Conservation (phyloP, 78 protist genomes). For the Dictyostelium firmibasis region DNA sequence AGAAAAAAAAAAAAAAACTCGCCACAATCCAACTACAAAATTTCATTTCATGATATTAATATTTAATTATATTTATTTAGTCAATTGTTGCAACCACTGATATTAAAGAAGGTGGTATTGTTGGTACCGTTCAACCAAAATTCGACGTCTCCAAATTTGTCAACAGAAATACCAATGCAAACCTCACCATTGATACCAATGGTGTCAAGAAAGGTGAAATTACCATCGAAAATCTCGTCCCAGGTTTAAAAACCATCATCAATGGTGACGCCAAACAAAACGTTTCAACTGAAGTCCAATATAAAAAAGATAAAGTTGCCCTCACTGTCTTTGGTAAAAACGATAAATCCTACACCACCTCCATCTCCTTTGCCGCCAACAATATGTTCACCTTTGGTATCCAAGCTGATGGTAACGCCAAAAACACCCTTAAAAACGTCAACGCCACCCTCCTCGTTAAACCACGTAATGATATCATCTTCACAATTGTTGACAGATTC, state of each 20-base stretch:
- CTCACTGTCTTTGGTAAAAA: slow-evolving; percentile 6
- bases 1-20: too few relatives aligned
- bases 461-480: background rate
- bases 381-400: slow-evolving; percentile 22
- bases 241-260: slow-evolving; percentile 56
- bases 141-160: background rate
- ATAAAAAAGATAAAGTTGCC: slow-evolving; percentile 61
- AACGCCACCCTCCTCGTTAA: slow-evolving; percentile 15
- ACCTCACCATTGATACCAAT: background rate
- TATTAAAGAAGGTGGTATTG: background rate
- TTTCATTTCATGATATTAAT: too few relatives aligned
- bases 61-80: background rate
- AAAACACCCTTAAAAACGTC: background rate
- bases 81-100: slow-evolving; percentile 10
- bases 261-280: slow-evolving; percentile 34
- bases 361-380: background rate
- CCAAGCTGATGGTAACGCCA: slow-evolving; percentile 1
- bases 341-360: background rate
- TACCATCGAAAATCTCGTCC: slow-evolving; percentile 34
- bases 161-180: background rate
- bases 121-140: slow-evolving; percentile 57
- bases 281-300: slow-evolving; percentile 45
- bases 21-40: background rate
- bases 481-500: background rate
- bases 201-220: slow-evolving; percentile 40